phyloP scores from a whole-genome alignment of 179 eudicot genomes.

The Actinidia arguta region DNA sequence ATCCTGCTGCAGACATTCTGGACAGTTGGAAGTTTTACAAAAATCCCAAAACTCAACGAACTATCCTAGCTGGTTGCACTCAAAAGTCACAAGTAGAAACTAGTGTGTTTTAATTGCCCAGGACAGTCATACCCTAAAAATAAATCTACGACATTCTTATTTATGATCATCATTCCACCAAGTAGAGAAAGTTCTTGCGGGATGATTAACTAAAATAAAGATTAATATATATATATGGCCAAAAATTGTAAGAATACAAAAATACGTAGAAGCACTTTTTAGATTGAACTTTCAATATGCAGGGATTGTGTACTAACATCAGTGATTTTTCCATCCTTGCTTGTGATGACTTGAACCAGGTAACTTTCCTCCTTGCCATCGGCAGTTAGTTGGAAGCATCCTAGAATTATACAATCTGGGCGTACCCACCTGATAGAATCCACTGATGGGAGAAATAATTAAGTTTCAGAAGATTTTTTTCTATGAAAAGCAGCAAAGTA shows the following conservation, averaged over 20 bases:
- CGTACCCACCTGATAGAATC: conserved; percentile 92
- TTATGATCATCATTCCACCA: not conserved
- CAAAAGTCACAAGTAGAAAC: not conserved
- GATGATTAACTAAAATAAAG: not conserved
- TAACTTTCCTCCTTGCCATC: conserved; percentile 77
- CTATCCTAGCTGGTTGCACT: not conserved
- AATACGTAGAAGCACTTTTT: not conserved
- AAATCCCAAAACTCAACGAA: not conserved
- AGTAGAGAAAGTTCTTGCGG: not conserved
- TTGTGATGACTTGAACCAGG: conserved; percentile 73
- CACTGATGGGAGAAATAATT: conserved; percentile 48
- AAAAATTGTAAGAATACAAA: not conserved
- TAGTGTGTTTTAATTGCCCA: not conserved
- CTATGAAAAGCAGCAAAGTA: not conserved
- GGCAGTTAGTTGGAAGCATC: conserved; percentile 63
- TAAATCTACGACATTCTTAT: not conserved
- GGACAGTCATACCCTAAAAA: not conserved
- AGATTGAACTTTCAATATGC: conserved; percentile 4
- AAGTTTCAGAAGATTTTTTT: not conserved
- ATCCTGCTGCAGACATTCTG: not conserved
- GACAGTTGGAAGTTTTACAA: not conserved
- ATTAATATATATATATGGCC: not conserved
- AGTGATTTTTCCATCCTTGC: conserved; percentile 52
- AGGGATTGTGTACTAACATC: conserved; percentile 58
- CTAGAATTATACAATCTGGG: conserved; percentile 80